Conservation (phyloP, 2,329 filamentous ascomycete species). For the Apiospora hydei region DNA sequence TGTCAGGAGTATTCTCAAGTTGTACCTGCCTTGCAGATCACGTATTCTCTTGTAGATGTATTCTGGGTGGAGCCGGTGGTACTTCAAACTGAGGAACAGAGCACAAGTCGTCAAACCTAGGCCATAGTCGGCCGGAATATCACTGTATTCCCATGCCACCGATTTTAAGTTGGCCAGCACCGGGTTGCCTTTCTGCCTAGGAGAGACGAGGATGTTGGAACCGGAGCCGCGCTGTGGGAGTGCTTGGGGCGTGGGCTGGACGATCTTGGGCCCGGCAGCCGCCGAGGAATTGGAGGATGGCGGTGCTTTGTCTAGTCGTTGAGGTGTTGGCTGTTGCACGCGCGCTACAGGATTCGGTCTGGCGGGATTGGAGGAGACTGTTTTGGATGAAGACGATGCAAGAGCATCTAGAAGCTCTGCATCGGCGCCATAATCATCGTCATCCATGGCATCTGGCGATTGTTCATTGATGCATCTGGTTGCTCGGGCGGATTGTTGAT, state of each 20-base stretch:
- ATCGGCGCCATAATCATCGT: constrained; percentile 56
- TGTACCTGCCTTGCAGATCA: constrained; percentile 83
- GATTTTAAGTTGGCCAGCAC: constrained; percentile 83
- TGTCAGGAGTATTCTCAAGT: constrained; percentile 82
- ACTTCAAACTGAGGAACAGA: constrained; percentile 93
- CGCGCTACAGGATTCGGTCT: constrained; percentile 33
- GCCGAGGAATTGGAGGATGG: constrained; percentile 39
- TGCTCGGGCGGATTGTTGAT: background rate
- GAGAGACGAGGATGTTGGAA: constrained; percentile 87
- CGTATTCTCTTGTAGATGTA: constrained; percentile 96
- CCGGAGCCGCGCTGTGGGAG: constrained; percentile 70
- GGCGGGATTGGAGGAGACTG: constrained; percentile 34
- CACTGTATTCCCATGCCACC: constrained; percentile 94
- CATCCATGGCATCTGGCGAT: constrained; percentile 18
- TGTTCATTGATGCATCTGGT: background rate
- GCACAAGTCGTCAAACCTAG: constrained; percentile 88
- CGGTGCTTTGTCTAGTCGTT: constrained; percentile 61
- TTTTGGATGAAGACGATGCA: constrained; percentile 38
- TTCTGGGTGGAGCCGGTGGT: constrained; percentile 95
- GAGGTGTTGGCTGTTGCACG: constrained; percentile 58
- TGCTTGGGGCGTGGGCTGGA: constrained; percentile 90
- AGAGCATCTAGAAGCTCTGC: constrained; percentile 49
- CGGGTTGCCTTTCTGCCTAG: constrained; percentile 93
- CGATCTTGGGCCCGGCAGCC: constrained; percentile 60
- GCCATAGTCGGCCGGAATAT: constrained; percentile 94